Evolutionary conservation across 2,329 filamentous ascomycete species (phyloP).

Genomic region (Decorospora gaudefroyi): DNA sequence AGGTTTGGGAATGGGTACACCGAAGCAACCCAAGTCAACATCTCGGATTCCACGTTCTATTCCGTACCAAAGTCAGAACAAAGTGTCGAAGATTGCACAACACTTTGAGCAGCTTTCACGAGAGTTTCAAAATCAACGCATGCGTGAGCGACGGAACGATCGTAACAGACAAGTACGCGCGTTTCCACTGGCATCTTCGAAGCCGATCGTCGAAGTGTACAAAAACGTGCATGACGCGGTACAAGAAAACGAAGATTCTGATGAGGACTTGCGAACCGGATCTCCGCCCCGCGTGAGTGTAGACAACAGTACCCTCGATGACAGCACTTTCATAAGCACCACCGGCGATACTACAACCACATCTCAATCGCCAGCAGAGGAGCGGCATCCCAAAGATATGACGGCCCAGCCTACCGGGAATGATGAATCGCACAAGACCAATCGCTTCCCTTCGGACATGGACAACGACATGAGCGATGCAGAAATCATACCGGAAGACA

Average conservation of each 20-base stretch:
- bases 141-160: conserved; percentile 81
- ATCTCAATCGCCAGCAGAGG: conserved; percentile 44
- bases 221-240: conserved; percentile 92
- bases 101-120: conserved; percentile 97
- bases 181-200: conserved; percentile 89
- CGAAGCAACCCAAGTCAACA: conserved; percentile 63
- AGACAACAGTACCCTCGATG: conserved; percentile 46
- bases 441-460: conserved; percentile 57
- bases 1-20: conserved; percentile 59
- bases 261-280: conserved; percentile 60
- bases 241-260: conserved; percentile 71
- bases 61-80: conserved; percentile 66
- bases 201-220: conserved; percentile 94
- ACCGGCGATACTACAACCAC: conserved; percentile 38
- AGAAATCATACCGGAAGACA: conserved; percentile 72
- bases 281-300: conserved; percentile 42
- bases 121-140: conserved; percentile 93
- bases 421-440: conserved; percentile 33
- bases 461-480: conserved; percentile 65
- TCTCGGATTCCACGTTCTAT: conserved; percentile 87
- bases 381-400: conserved; percentile 27
- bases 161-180: conserved; percentile 77
- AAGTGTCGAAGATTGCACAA: conserved; percentile 87
- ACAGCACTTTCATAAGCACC: conserved; percentile 42
- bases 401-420: conserved; percentile 26